These are phyloP conservation scores for Hemisphaericaspora subhashii DNA, from an alignment of 1,139 yeast species.

Conservation along the genomic window DNA sequence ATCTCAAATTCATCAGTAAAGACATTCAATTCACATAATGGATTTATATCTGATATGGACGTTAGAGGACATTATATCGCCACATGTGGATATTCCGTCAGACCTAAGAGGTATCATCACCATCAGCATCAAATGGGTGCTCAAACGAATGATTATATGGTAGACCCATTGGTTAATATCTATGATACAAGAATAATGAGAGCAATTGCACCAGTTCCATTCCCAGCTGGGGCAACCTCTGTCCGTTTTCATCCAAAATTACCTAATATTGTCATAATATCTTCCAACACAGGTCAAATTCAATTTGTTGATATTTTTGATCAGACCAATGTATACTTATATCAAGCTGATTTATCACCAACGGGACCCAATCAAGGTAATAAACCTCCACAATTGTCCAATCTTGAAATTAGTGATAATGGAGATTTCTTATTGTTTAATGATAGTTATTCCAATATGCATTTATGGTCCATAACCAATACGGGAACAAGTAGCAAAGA, in stretches of 20 bases:
- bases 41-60: constrained; percentile 75
- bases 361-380: constrained; percentile 20
- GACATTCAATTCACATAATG: constrained; percentile 68
- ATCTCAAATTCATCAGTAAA: constrained; percentile 52
- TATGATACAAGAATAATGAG: constrained; percentile 77
- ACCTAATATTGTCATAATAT: constrained; percentile 74
- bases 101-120: constrained; percentile 34
- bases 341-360: constrained; percentile 56
- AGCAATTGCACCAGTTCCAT: constrained; percentile 78
- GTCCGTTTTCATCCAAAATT: constrained; percentile 85
- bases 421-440: constrained; percentile 78
- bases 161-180: constrained; percentile 81
- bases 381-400: constrained; percentile 39
- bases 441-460: constrained; percentile 65
- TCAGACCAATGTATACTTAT: constrained; percentile 63
- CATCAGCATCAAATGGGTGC: constrained; percentile 8
- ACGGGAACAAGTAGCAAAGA: constrained; percentile 22
- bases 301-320: constrained; percentile 84
- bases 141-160: constrained; percentile 29
- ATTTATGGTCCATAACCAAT: constrained; percentile 67
- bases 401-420: constrained; percentile 68
- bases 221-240: constrained; percentile 86
- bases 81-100: constrained; percentile 76
- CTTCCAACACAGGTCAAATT: constrained; percentile 76
- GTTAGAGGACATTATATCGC: constrained; percentile 74